These are phyloP conservation scores for Seiridium unicorne DNA, from an alignment of 2,329 filamentous ascomycete genomes.

Conservation along the genomic window DNA sequence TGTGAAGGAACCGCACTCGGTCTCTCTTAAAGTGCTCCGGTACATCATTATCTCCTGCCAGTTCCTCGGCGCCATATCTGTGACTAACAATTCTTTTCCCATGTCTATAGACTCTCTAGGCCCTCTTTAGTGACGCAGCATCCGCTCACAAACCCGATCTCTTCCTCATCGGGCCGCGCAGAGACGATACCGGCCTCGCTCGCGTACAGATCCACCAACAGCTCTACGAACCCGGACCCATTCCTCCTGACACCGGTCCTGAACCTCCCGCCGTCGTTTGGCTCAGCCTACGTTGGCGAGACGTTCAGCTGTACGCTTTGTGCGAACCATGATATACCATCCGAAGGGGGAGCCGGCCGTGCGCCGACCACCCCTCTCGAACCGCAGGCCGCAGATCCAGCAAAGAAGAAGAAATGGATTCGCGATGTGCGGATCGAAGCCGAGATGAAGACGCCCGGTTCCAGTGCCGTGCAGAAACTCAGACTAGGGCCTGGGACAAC, in stretches of 20 bases:
- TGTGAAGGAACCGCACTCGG: slow-evolving; percentile 72
- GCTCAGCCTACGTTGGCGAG: slow-evolving; percentile 92
- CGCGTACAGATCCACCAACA: slow-evolving; percentile 54
- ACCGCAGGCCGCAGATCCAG: no score
- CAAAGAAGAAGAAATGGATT: slow-evolving; percentile 47
- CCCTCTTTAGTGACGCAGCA: slow-evolving; percentile 74
- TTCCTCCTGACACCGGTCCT: slow-evolving; percentile 65
- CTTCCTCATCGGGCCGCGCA: slow-evolving; percentile 41
- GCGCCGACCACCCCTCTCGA: no score
- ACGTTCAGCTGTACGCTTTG: slow-evolving; percentile 92
- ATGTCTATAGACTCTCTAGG: slow-evolving; percentile 68
- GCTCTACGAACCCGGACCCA: slow-evolving; percentile 48
- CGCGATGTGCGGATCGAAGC: slow-evolving; percentile 80
- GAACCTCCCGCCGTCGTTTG: slow-evolving; percentile 87
- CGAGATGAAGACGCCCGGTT: slow-evolving; percentile 90
- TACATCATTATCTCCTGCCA: slow-evolving; percentile 29
- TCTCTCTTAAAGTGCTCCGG: slow-evolving; percentile 76
- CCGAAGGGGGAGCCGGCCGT: slow-evolving; percentile 7
- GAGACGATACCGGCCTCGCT: slow-evolving; percentile 62
- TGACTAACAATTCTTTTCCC: slow-evolving; percentile 12
- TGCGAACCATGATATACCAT: slow-evolving; percentile 78
- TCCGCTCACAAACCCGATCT: slow-evolving; percentile 50
- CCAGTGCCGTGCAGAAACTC: slow-evolving; percentile 59
- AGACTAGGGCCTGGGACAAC: slow-evolving; percentile 47
- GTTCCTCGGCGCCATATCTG: neutral